Base-by-base conservation (phyloP, 352 stramenopile genomes). In the Phytophthora sp. region DNA sequence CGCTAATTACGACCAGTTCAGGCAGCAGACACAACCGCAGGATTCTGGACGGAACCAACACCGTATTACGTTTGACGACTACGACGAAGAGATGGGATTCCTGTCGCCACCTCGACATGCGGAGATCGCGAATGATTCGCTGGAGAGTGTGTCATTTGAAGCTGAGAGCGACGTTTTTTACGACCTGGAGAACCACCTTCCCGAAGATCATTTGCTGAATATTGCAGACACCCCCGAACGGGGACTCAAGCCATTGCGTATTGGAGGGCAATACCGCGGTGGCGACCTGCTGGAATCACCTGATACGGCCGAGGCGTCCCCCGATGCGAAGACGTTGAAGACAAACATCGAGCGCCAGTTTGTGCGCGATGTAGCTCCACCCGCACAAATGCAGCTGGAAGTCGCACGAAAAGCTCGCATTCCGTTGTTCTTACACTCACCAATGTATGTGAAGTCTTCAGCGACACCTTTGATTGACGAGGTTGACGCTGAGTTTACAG, bases 321-420 rank as follows among this genome's bases (percentile, higher is more conserved):
- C 72, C 29, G 82, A 92, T 64, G 62, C 69, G 0, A 83, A 88
- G 44, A 72, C 72, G 16, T 69, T 76, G 16, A 88, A 83, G 33
- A 82, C 72, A 1, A 69, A 72, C 12, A 82, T 90, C 29, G 84
- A 89, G 54, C 82, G 84, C 13, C 84, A 88, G 53, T 93, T 93
- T 57, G 84, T 90, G 42, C 78, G 81, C 13, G 69, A 88, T 44
- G 80, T 91, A 8, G 75, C 87, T 23, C 87, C 86, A 20, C 87
- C 87, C 0, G 87, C 87, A 26, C 87, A 95, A 57, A 95, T 95
- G 87, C 87, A 95, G 63, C 74, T 95, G 3, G 85, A 95, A 39
- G 84, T 95, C 2, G 87, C 87, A 8, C 79, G 84, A 7, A 93
- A 94, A 59, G 87, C 87, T 24, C 77, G 86, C 1, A 95, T 95